A percentile compares a stretch with the other conserved stretches of the same genome.
phyloP scores from a whole-genome alignment of 305 asterid species.

The Rubia peregrina region DNA sequence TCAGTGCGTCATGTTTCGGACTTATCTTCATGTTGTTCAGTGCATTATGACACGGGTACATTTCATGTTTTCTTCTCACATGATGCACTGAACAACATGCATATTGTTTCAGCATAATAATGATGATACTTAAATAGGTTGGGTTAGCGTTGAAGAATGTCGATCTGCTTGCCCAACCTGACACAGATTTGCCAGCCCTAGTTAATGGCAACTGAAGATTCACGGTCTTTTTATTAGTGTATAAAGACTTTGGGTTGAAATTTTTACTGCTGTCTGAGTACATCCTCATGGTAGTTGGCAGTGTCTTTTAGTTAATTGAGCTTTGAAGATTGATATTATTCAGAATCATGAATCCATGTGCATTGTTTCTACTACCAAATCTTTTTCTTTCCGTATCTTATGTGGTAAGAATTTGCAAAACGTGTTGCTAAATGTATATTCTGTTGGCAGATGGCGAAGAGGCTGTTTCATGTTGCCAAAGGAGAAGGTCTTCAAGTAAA shows the following conservation, averaged over 20 bases:
- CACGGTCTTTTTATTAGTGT: neutral
- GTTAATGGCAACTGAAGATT: neutral
- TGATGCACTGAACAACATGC: no score
- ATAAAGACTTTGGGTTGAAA: neutral
- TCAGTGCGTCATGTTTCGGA: neutral
- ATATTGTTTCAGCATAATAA: no score
- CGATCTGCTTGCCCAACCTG: no score
- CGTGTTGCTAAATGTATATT: slow-evolving; percentile 22
- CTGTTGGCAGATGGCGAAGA: slow-evolving; percentile 73
- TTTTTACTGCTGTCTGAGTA: neutral
- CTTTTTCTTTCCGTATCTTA: slow-evolving; percentile 16
- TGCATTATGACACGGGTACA: neutral
- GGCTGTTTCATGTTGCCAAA: slow-evolving; percentile 74
- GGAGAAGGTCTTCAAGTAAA: slow-evolving; percentile 83
- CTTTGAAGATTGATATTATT: slow-evolving; percentile 4
- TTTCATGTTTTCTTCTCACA: neutral
- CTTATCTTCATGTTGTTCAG: neutral
- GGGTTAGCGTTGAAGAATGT: no score
- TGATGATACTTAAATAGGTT: no score
- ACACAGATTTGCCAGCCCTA: no score
- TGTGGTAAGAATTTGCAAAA: slow-evolving; percentile 13
- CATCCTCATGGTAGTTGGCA: neutral
- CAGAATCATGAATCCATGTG: neutral
- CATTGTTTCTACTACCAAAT: slow-evolving; percentile 4
- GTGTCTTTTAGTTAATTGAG: neutral